Evolutionary conservation across 805 yeast species (phyloP).

Genomic region (Peterozyma toletana): DNA sequence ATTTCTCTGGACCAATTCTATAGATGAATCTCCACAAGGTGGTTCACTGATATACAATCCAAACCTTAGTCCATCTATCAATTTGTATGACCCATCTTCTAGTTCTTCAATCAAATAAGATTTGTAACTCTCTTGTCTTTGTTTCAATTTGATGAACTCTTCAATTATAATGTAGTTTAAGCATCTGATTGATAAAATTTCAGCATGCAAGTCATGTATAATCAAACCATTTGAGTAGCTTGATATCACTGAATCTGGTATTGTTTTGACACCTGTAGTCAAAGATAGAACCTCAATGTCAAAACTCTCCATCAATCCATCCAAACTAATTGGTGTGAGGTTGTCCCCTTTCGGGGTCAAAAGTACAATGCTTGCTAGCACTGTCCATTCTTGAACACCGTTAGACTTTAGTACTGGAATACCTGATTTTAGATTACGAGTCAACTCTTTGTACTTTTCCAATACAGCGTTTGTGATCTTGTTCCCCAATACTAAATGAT

Average conservation of each 20-base stretch:
- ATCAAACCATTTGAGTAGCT: conserved; percentile 45
- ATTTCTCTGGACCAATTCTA: conserved; percentile 32
- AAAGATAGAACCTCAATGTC: conserved; percentile 34
- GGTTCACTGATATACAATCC: conserved; percentile 64
- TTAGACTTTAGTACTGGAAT: conserved; percentile 59
- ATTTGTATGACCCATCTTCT: conserved; percentile 13
- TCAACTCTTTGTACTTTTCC: conserved; percentile 18
- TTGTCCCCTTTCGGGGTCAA: conserved; percentile 12
- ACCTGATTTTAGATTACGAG: conserved; percentile 27
- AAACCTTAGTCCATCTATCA: conserved; percentile 33
- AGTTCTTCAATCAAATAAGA: conserved; percentile 4
- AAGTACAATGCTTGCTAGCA: conserved; percentile 67
- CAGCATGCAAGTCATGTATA: conserved; percentile 90
- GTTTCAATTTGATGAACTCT: conserved; percentile 27
- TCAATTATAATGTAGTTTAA: conserved; percentile 56
- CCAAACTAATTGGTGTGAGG: not conserved
- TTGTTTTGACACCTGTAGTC: conserved; percentile 79
- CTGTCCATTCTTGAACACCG: conserved; percentile 76
- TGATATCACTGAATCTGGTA: conserved; percentile 43
- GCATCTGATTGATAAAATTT: conserved; percentile 63
- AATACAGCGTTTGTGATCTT: conserved; percentile 12
- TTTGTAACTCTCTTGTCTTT: conserved; percentile 8
- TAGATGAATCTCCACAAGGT: conserved; percentile 90
- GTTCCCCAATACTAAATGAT: conserved; percentile 8
- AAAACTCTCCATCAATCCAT: conserved; percentile 1